These are phyloP conservation scores for Fonsecaea multimorphosa DNA, from an alignment of 2,329 filamentous ascomycete species.

Conservation along the genomic window DNA sequence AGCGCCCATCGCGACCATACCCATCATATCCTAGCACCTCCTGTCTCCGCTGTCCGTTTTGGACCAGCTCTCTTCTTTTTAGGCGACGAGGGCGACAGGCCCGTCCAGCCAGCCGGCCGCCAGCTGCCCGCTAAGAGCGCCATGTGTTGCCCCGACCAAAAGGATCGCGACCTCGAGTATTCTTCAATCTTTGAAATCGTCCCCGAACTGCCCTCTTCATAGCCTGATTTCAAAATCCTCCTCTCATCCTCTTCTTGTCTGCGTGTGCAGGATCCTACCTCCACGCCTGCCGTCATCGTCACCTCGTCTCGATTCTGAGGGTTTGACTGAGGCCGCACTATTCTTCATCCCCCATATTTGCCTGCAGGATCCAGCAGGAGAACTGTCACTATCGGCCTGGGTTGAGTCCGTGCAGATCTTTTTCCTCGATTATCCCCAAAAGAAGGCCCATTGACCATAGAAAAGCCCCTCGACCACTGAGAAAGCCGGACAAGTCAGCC, in stretches of 20 bases:
- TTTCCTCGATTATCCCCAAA: constrained; percentile 21
- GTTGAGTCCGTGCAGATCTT: constrained; percentile 28
- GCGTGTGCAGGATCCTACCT: not conserved
- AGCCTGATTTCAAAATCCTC: constrained; percentile 29
- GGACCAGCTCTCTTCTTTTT: constrained; percentile 39
- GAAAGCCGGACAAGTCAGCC: constrained; percentile 24
- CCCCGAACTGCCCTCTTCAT: constrained; percentile 27
- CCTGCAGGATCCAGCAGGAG: not conserved
- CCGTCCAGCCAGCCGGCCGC: constrained; percentile 43
- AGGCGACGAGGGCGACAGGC: constrained; percentile 41
- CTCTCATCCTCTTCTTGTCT: constrained; percentile 3
- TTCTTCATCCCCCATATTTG: not conserved
- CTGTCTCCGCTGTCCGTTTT: constrained; percentile 36
- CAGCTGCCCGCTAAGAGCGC: constrained; percentile 41
- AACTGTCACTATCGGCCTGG: not conserved
- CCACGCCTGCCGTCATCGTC: constrained; percentile 1
- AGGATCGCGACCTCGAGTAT: constrained; percentile 35
- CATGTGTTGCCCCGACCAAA: constrained; percentile 40
- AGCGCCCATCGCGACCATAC: constrained; percentile 27
- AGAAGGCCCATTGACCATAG: constrained; percentile 11
- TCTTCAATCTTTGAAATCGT: constrained; percentile 38
- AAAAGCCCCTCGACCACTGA: constrained; percentile 31
- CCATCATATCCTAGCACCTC: constrained; percentile 34
- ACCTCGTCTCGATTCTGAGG: constrained; percentile 2
- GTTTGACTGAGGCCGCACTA: not conserved